A percentile compares a stretch with the other conserved stretches of the same genome.
phyloP scores from a whole-genome alignment of 2,329 filamentous ascomycete genomes.

The Colletotrichum euphorbiae region DNA sequence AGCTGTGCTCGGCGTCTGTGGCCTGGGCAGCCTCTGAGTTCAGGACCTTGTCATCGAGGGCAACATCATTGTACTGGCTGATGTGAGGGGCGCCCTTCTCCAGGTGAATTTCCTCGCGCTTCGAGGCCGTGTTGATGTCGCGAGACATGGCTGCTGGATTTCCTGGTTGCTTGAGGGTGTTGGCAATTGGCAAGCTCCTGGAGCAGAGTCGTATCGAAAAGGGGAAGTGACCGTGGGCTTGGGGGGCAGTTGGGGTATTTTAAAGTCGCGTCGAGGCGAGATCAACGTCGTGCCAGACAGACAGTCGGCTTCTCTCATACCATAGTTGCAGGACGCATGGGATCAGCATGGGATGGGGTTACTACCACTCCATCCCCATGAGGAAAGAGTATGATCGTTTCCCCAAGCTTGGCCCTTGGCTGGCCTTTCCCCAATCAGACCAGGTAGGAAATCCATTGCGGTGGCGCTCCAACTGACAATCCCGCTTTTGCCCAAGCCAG shows the following conservation, averaged over 20 bases:
- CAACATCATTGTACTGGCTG: constrained; percentile 48
- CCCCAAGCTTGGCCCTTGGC: constrained; percentile 22
- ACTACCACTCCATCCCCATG: not conserved
- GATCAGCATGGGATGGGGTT: constrained; percentile 3
- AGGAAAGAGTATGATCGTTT: not conserved
- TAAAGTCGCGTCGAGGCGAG: constrained; percentile 22
- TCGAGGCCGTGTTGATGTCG: constrained; percentile 27
- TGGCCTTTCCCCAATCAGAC: constrained; percentile 29
- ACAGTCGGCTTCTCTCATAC: constrained; percentile 22
- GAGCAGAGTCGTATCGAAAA: constrained; percentile 27
- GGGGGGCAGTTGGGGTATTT: constrained; percentile 29
- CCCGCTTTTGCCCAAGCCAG: constrained; percentile 14
- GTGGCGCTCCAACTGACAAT: not conserved
- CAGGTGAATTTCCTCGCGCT: constrained; percentile 43
- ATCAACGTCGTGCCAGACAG: constrained; percentile 27
- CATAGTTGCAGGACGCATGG: constrained; percentile 30
- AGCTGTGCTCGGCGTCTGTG: constrained; percentile 52
- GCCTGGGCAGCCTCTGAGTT: constrained; percentile 51
- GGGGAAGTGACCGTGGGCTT: constrained; percentile 1
- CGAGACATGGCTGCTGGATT: constrained; percentile 26
- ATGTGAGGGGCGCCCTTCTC: constrained; percentile 48
- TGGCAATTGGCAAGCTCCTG: constrained; percentile 27
- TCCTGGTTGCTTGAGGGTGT: constrained; percentile 21
- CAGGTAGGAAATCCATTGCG: constrained; percentile 5
- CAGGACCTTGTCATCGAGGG: constrained; percentile 52